A percentile compares a stretch with the other conserved stretches of the same genome.
Evolutionary conservation across 1,284 basidiomycete genomes (phyloP).

Genomic region (Marasmius fiardii): DNA sequence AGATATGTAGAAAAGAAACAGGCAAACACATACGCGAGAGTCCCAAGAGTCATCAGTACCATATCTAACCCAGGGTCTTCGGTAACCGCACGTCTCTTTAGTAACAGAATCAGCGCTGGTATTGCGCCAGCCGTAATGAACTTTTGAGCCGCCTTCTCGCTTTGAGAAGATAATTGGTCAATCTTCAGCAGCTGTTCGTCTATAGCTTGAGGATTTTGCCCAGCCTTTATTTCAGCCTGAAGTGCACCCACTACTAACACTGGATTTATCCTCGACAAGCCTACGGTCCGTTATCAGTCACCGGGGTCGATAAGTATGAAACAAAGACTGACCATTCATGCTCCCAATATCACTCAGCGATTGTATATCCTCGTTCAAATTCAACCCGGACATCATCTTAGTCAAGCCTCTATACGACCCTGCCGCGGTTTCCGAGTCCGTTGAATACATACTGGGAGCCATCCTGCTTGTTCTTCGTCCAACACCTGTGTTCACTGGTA

Average conservation of each 20-base stretch:
- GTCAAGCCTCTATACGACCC: background rate
- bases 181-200: constrained; percentile 11
- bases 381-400: background rate
- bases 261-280: constrained; percentile 4
- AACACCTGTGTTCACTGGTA: background rate
- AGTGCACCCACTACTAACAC: constrained; percentile 13
- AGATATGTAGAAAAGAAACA: background rate
- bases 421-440: background rate
- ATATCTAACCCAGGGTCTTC: constrained; percentile 6
- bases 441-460: background rate
- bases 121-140: constrained; percentile 12
- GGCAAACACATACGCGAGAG: constrained; percentile 6
- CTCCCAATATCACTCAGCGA: constrained; percentile 2
- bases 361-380: background rate
- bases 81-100: constrained; percentile 11
- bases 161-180: constrained; percentile 7
- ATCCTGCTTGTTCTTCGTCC: background rate
- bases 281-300: background rate
- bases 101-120: constrained; percentile 8
- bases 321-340: background rate
- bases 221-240: constrained; percentile 12
- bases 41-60: constrained; percentile 10
- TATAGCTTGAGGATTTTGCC: constrained; percentile 6
- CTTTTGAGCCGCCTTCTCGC: constrained; percentile 11
- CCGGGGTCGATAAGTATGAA: background rate